phyloP scores from a whole-genome alignment of 495 filamentous ascomycete species.

The Aspergillus cavernicola region DNA sequence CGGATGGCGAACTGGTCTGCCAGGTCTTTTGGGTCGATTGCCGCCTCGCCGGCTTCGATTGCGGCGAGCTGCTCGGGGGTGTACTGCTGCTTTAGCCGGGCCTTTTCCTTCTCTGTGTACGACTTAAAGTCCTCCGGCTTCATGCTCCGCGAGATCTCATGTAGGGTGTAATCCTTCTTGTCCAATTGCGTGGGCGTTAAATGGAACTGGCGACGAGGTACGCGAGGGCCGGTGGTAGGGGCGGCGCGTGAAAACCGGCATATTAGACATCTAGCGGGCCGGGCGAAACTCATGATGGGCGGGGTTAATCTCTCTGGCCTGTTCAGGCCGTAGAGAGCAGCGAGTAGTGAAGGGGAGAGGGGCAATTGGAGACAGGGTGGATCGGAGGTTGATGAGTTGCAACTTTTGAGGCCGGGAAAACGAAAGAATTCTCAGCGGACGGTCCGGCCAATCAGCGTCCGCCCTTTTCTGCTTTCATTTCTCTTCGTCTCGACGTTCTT shows the following conservation, averaged over 20 bases:
- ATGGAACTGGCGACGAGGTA: constrained; percentile 52
- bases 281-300: constrained; percentile 53
- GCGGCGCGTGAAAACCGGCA: constrained; percentile 46
- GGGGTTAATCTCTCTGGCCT: constrained; percentile 24
- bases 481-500: constrained; percentile 8
- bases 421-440: constrained; percentile 27
- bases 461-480: constrained; percentile 12
- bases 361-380: constrained; percentile 10
- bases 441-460: constrained; percentile 22
- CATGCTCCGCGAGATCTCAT: constrained; percentile 17
- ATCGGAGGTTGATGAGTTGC: constrained; percentile 11
- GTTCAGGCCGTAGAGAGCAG: constrained; percentile 22
- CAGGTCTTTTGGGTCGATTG: constrained; percentile 76
- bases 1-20: constrained; percentile 64
- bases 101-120: constrained; percentile 69
- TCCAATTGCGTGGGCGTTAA: constrained; percentile 35
- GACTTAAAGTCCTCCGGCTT: constrained; percentile 49
- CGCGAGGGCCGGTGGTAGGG: constrained; percentile 34
- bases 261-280: constrained; percentile 57
- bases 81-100: constrained; percentile 60
- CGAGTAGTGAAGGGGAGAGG: too few relatives aligned
- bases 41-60: constrained; percentile 78
- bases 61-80: constrained; percentile 77
- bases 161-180: constrained; percentile 31
- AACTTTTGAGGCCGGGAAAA: constrained; percentile 7